Evolutionary conservation across 768 basidiomycete genomes (phyloP), one percentile per base, ranked within the genome.

Genomic region (Exidia glandulosa): DNA sequence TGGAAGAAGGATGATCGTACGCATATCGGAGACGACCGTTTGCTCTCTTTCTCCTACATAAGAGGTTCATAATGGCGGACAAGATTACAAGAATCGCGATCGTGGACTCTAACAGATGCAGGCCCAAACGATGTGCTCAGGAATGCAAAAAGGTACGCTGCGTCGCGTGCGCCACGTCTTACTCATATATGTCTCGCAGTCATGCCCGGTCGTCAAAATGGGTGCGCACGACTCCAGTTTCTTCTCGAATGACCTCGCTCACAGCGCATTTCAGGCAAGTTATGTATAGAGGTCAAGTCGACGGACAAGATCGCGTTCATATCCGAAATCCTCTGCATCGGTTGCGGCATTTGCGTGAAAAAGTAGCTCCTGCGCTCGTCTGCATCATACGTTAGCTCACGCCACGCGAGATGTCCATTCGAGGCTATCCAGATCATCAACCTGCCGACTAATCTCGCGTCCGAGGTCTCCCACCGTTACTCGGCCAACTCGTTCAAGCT

Each of bases 391-490:
- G 5, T 29, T 56, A 14, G 6, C 52, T 47, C 12, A 55, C 52
- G 32, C 27, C 33, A 55, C 36, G 41, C 3, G 64, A 98, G 95
- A 75, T 99, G 96, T 70, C 96, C 96, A 30, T 99, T 99, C 69
- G 96, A 99, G 76, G 96, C 96, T 61, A 98, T 99, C 70, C 83
- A 90, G 52, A 98, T 99, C 75, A 97, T 99, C 78, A 99, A 99
- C 72, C 79, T 99, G 56, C 96, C 96, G 45, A 99, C 96, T 32
- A 96, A 99, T 72, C 79, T 99, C 65, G 90, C 93, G 66, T 87
- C 91, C 1, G 81, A 96, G 77, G 94, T 98, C 57, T 97, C 96
- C 7, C 96, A 99, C 76, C 88, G 96, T 69, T 99, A 98, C 72
- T 87, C 93, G 29, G 96, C 96, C 63, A 99, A 99, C 72, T 84